Percentiles rank a stretch among this genome's conserved stretches.
Evolutionary conservation across 1,284 basidiomycete species (phyloP).

Genomic region (Cryptococcus depauperatus): DNA sequence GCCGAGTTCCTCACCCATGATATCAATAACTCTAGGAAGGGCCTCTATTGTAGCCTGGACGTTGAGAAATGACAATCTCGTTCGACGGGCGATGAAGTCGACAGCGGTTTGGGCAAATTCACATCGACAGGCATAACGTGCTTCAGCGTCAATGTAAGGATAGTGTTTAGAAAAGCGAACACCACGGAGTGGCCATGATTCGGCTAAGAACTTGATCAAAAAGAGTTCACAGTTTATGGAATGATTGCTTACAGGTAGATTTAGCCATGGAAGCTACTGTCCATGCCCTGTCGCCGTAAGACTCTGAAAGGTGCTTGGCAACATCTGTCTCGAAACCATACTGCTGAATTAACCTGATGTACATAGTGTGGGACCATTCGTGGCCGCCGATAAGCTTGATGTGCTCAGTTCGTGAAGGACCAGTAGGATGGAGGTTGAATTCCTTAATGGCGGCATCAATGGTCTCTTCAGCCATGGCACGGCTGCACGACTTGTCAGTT

Average conservation of each 20-base stretch:
- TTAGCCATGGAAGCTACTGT: constrained; percentile 75
- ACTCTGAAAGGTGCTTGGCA: constrained; percentile 80
- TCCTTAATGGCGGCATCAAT: constrained; percentile 79
- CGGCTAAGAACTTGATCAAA: too few relatives aligned
- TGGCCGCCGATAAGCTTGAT: constrained; percentile 86
- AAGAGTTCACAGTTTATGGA: too few relatives aligned
- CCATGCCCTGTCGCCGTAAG: constrained; percentile 93
- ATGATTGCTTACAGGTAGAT: constrained; percentile 58
- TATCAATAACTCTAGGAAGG: constrained; percentile 78
- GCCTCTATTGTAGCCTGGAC: constrained; percentile 75
- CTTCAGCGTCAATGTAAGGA: constrained; percentile 89
- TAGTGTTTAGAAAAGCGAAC: constrained; percentile 66
- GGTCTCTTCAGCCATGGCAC: constrained; percentile 93
- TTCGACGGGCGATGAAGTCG: constrained; percentile 87
- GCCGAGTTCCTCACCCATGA: constrained; percentile 78
- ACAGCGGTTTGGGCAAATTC: constrained; percentile 87
- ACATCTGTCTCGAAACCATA: constrained; percentile 87
- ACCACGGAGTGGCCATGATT: constrained; percentile 73
- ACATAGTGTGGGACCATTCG: constrained; percentile 93
- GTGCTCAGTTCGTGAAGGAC: constrained; percentile 69
- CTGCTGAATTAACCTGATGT: constrained; percentile 90
- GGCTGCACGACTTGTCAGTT: constrained; percentile 28
- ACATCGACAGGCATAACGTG: constrained; percentile 77
- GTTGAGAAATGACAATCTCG: constrained; percentile 87
- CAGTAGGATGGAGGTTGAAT: constrained; percentile 56